Evolutionary conservation across 306 rosid genomes (phyloP).

Genomic region (Dryas octopetala): DNA sequence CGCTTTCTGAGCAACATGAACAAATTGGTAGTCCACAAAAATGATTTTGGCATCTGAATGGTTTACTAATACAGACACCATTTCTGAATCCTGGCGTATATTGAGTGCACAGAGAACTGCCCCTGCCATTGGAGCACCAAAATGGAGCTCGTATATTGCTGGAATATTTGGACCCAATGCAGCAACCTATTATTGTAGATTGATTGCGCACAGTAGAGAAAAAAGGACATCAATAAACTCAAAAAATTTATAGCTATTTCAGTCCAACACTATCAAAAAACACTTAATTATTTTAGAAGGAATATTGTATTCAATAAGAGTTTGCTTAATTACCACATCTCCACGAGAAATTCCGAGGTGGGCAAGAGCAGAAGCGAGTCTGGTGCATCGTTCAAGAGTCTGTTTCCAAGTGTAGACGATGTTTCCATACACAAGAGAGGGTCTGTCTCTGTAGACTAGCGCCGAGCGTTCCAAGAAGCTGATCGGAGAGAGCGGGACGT

Average conservation of each 20-base stretch:
- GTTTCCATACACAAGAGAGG: conserved; percentile 47
- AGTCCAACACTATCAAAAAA: no score
- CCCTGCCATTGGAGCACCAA: conserved; percentile 90
- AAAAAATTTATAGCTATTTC: no score
- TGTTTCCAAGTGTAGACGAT: conserved; percentile 60
- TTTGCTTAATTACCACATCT: conserved; percentile 50
- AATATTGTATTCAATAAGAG: no score
- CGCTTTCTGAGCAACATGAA: conserved; percentile 59
- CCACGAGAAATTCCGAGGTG: conserved; percentile 47
- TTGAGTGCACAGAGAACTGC: conserved; percentile 77
- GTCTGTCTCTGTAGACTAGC: conserved; percentile 49
- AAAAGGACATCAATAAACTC: background rate
- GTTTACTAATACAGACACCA: conserved; percentile 50
- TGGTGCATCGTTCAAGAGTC: conserved; percentile 68
- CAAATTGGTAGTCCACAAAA: conserved; percentile 60
- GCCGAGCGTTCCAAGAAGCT: conserved; percentile 85
- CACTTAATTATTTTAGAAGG: no score
- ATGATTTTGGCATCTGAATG: conserved; percentile 77
- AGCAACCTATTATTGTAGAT: conserved; percentile 53
- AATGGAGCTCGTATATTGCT: conserved; percentile 82
- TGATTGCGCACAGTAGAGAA: background rate
- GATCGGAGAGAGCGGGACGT: conserved; percentile 71
- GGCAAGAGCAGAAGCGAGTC: conserved; percentile 65
- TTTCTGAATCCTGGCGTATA: conserved; percentile 56
- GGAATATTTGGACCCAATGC: conserved; percentile 75